A percentile compares a stretch with the other conserved stretches of the same genome.
These are phyloP conservation scores for Colletotrichum lini DNA, from an alignment of 2,329 filamentous ascomycete species.

Conservation along the genomic window DNA sequence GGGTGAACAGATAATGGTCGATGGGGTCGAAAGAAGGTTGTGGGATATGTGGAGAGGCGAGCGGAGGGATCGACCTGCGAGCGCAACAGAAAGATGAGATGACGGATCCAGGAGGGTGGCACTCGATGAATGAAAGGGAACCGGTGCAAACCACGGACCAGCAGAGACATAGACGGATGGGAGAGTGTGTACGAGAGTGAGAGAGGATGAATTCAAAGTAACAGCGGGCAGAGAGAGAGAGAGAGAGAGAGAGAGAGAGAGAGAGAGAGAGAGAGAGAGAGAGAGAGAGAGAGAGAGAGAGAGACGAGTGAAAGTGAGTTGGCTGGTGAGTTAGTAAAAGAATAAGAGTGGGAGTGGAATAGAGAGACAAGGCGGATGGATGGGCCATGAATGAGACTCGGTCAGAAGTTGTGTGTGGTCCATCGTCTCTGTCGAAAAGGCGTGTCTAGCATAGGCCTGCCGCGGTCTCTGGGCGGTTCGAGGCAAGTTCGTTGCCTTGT, in stretches of 20 bases:
- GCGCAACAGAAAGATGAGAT: constrained; percentile 40
- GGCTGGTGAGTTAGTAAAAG: not conserved
- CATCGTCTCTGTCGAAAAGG: too few species aligned
- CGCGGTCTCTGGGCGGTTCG: constrained; percentile 15
- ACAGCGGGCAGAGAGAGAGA: too few species aligned
- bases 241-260: too few species aligned
- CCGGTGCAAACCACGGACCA: not conserved
- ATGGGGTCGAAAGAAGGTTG: constrained; percentile 43
- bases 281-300: not conserved
- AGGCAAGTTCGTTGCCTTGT: constrained; percentile 4
- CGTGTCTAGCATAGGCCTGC: not conserved
- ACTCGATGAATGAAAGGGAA: constrained; percentile 25
- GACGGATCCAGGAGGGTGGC: constrained; percentile 34
- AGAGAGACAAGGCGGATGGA: too few species aligned
- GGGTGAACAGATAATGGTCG: constrained; percentile 29
- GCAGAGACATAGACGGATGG: not conserved
- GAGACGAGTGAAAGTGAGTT: not conserved
- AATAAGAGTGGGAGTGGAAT: not conserved
- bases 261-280: too few species aligned
- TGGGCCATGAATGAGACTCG: not conserved
- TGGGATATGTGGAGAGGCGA: constrained; percentile 43
- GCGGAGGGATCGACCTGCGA: constrained; percentile 42
- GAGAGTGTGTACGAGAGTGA: too few species aligned
- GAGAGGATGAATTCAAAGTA: too few species aligned
- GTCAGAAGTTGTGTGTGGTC: not conserved